Percentiles rank a stretch among this genome's conserved stretches.
These are phyloP conservation scores for Vickermania ingenoplastis DNA, from an alignment of 208 protist species.

Conservation along the genomic window DNA sequence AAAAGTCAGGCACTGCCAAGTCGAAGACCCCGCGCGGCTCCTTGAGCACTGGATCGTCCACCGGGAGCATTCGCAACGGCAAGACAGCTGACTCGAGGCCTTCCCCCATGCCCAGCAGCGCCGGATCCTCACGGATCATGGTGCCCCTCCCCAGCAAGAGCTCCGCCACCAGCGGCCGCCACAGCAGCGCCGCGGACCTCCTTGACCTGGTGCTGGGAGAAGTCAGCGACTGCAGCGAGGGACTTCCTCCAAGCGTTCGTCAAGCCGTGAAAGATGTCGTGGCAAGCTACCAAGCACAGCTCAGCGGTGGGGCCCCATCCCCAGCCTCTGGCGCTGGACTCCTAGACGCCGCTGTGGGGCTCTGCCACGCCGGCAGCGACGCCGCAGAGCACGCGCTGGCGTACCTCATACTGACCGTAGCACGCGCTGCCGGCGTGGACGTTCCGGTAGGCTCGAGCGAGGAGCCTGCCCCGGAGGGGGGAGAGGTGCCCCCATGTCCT, in stretches of 20 bases:
- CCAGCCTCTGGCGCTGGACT: not conserved
- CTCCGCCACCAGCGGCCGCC: too few species aligned
- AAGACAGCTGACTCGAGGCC: too few species aligned
- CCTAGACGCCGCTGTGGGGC: not conserved
- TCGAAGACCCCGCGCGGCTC: too few species aligned
- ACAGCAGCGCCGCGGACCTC: not conserved
- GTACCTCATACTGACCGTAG: not conserved
- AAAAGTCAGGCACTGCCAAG: too few species aligned
- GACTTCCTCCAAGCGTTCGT: not conserved
- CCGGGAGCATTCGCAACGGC: too few species aligned
- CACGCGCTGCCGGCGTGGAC: not conserved
- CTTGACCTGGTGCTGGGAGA: not conserved
- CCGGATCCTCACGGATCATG: not conserved
- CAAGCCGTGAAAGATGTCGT: not conserved
- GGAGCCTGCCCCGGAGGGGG: not conserved
- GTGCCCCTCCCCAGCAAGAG: not conserved
- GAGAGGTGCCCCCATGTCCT: too few species aligned
- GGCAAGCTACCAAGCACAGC: not conserved
- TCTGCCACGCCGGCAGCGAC: not conserved
- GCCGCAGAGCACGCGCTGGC: not conserved
- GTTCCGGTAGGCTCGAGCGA: not conserved
- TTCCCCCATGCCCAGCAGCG: too few species aligned
- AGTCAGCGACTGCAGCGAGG: not conserved
- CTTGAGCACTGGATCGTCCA: too few species aligned
- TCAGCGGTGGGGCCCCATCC: not conserved